phyloP scores from a whole-genome alignment of 805 yeast species.

The Myxozyma neotropica region DNA sequence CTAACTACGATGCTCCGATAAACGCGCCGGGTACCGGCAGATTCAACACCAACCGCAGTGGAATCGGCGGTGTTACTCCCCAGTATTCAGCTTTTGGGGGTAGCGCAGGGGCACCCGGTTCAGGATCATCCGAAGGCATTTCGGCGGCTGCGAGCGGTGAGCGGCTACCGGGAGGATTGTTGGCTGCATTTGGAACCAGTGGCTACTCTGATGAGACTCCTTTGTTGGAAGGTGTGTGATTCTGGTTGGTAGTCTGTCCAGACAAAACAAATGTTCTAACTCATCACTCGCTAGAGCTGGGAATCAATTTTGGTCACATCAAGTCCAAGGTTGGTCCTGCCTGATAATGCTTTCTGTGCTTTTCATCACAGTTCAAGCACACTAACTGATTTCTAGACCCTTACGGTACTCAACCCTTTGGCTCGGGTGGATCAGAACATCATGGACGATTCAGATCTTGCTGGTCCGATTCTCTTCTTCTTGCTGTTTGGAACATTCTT shows the following conservation, averaged over 20 bases:
- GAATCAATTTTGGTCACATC: constrained; percentile 88
- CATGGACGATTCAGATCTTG: constrained; percentile 86
- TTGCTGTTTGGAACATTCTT: constrained; percentile 81
- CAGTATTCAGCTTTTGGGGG: constrained; percentile 20
- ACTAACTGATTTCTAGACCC: constrained; percentile 50
- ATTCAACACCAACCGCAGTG: constrained; percentile 45
- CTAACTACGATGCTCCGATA: constrained; percentile 36
- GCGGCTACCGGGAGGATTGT: constrained; percentile 67
- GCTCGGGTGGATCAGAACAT: constrained; percentile 68
- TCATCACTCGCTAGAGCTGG: too few relatives aligned
- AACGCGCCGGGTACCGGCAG: constrained; percentile 31
- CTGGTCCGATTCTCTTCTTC: constrained; percentile 92
- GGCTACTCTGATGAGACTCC: constrained; percentile 98
- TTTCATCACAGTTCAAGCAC: not conserved
- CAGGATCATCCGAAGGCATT: constrained; percentile 36
- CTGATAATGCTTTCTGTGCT: not conserved
- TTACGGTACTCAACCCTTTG: constrained; percentile 81
- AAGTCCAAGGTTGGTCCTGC: constrained; percentile 54
- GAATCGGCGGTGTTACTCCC: constrained; percentile 34
- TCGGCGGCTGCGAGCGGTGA: constrained; percentile 43
- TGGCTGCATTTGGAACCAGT: constrained; percentile 89
- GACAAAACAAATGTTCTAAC: too few relatives aligned
- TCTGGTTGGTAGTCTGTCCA: not conserved
- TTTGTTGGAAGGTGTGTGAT: constrained; percentile 57
- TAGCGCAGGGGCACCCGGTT: constrained; percentile 13